Evolutionary conservation across 2,329 filamentous ascomycete species (phyloP), one percentile per base, ranked within the genome.

Genomic region (Fusarium avenaceum): DNA sequence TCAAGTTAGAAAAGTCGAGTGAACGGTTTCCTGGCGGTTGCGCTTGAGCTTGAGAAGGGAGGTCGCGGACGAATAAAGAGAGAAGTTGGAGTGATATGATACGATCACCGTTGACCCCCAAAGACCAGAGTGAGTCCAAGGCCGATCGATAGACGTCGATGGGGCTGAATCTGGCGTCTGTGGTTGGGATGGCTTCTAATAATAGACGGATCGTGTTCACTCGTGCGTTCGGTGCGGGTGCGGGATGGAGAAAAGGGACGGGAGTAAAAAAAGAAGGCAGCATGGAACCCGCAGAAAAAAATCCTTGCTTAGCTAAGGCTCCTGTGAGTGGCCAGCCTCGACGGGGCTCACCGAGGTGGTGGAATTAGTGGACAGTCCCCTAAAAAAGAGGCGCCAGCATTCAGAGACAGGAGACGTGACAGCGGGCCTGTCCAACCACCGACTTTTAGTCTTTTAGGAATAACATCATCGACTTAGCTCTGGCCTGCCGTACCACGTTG

Each of bases 131-230:
- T 30, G 28, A 38, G 15, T 43, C 28, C 47, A 63, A 52, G 38
- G 45, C 28, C 39, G 58, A 73, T 71, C 63, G 47, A 68, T 65
- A 57, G 63, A 69, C 46, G 64, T 69, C 44, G 61, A 74, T 74
- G 72, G 72, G 72, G 72, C 72, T 74, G 72, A 73, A 74, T 74
- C 72, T 74, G 72, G 72, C 70, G 71, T 72, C 60, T 63, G 51
- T 65, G 70, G 59, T 68, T 67, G 63, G 63, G 68, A 52, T 53
- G 66, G 72, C 60, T 74, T 74, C 72, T 74, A 74, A 74, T 74
- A 74, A 74, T 74, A 74, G 72, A 74, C 63, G 53, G 72, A 74
- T 74, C 72, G 72, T 74, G 72, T 74, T 74, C 72, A 74, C 71
- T 68, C 69, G 51, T 56, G 49, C 44, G 48, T 55, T 43, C 24